phyloP scores from a whole-genome alignment of 2,329 filamentous ascomycete genomes.

The Clonostachys rosea region DNA sequence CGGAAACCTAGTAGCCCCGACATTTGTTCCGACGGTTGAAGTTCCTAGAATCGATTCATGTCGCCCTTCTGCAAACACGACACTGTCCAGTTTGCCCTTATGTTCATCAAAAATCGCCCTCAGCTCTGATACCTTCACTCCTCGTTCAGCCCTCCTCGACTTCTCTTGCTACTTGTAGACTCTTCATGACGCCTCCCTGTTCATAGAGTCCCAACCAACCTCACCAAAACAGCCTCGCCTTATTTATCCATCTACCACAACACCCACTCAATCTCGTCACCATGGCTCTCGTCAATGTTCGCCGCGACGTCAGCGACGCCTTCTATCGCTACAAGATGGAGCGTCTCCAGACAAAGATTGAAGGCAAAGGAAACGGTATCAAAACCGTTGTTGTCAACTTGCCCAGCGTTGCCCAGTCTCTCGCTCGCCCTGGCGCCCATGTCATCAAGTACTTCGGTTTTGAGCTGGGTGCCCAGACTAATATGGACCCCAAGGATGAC shows the following conservation, averaged over 20 bases:
- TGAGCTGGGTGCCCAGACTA: conserved; percentile 97
- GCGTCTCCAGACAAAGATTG: conserved; percentile 95
- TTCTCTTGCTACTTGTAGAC: conserved; percentile 23
- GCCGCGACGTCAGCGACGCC: conserved; percentile 94
- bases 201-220: conserved; percentile 8
- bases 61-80: conserved; percentile 45
- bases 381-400: conserved; percentile 98
- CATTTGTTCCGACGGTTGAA: conserved; percentile 91
- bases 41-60: conserved; percentile 45
- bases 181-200: conserved; percentile 33
- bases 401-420: conserved; percentile 84
- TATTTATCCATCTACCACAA: conserved; percentile 1
- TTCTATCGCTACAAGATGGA: conserved; percentile 99
- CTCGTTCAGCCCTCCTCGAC: conserved; percentile 29
- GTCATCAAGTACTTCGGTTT: conserved; percentile 99
- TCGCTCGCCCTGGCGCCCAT: conserved; percentile 88
- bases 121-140: conserved; percentile 46
- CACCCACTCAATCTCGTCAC: conserved; percentile 42
- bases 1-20: conserved; percentile 89
- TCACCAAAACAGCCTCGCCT: conserved; percentile 7
- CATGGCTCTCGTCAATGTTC: conserved; percentile 98
- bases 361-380: conserved; percentile 99
- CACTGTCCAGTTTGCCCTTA: conserved; percentile 43
- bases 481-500: conserved; percentile 93
- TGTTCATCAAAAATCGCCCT: conserved; percentile 45